These are phyloP conservation scores for Galeopsis tetrahit DNA, from an alignment of 257 asterid genomes.

Conservation along the genomic window DNA sequence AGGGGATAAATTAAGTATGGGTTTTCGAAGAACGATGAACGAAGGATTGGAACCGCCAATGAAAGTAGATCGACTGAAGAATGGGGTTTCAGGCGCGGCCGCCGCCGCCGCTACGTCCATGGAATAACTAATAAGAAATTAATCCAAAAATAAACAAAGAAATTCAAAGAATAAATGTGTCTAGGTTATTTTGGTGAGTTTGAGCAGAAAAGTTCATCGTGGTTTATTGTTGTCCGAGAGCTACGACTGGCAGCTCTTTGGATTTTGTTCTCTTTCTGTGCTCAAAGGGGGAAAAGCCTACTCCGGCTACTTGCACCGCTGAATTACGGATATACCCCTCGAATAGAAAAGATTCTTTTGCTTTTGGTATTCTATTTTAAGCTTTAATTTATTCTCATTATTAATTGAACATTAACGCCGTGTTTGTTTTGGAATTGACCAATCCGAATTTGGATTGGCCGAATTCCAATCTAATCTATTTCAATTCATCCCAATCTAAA, in stretches of 20 bases:
- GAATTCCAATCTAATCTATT: too few species aligned
- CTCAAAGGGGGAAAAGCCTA: constrained; percentile 1
- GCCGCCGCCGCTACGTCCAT: constrained; percentile 60
- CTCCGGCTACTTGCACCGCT: constrained; percentile 40
- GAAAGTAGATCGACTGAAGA: constrained; percentile 39
- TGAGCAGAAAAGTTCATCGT: constrained; percentile 55
- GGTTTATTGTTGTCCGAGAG: constrained; percentile 36
- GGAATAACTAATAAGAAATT: constrained; percentile 19
- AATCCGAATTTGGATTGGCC: too few species aligned
- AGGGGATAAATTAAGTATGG: constrained; percentile 36
- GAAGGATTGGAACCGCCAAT: constrained; percentile 36
- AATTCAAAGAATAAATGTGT: constrained; percentile 16
- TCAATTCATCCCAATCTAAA: too few species aligned
- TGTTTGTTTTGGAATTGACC: too few species aligned
- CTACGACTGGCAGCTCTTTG: constrained; percentile 35
- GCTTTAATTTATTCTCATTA: too few species aligned
- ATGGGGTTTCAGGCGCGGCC: constrained; percentile 48
- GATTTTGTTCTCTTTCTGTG: constrained; percentile 26
- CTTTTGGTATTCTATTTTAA: too few species aligned
- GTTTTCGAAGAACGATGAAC: constrained; percentile 34
- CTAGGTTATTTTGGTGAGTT: constrained; percentile 42
- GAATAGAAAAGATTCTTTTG: neutral
- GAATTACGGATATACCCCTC: constrained; percentile 40
- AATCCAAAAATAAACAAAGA: neutral
- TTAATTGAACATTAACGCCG: too few species aligned